Evolutionary conservation across 176 grass and related monocot species (phyloP).

Genomic region (Alloteropsis semialata): DNA sequence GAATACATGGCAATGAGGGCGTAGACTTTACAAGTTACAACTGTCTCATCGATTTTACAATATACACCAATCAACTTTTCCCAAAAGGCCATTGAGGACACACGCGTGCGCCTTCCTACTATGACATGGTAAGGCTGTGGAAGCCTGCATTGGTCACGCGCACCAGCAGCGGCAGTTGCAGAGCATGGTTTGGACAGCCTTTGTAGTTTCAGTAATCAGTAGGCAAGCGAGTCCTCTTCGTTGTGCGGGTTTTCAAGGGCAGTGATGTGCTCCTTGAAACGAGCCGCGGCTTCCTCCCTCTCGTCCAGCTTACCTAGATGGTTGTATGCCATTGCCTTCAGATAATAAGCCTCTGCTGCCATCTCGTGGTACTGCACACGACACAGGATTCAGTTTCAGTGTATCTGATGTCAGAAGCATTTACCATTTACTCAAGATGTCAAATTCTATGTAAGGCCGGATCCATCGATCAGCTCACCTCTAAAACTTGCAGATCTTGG

Average conservation of each 20-base stretch:
- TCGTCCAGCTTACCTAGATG: constrained; percentile 52
- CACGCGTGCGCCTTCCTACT: too few species aligned
- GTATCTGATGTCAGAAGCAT: background rate
- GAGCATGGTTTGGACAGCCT: background rate
- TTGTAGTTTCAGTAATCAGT: background rate
- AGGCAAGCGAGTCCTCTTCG: constrained; percentile 52
- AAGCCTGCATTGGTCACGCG: too few species aligned
- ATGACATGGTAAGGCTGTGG: too few species aligned
- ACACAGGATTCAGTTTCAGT: background rate
- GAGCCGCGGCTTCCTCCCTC: constrained; percentile 63
- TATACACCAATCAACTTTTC: too few species aligned
- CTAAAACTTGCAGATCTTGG: constrained; percentile 81
- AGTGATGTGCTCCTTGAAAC: constrained; percentile 61
- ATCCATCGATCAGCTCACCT: constrained; percentile 48
- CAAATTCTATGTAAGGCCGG: background rate
- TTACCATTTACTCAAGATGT: too few species aligned
- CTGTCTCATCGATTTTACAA: too few species aligned
- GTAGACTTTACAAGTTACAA: too few species aligned
- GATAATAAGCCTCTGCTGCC: constrained; percentile 76
- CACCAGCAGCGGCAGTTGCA: too few species aligned
- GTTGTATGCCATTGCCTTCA: constrained; percentile 75
- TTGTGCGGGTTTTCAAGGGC: constrained; percentile 52
- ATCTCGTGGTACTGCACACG: constrained; percentile 78
- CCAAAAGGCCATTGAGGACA: too few species aligned
- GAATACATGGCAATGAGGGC: too few species aligned